Conservation (phyloP, 768 basidiomycete genomes). For the Xanthoconium purpureum region DNA sequence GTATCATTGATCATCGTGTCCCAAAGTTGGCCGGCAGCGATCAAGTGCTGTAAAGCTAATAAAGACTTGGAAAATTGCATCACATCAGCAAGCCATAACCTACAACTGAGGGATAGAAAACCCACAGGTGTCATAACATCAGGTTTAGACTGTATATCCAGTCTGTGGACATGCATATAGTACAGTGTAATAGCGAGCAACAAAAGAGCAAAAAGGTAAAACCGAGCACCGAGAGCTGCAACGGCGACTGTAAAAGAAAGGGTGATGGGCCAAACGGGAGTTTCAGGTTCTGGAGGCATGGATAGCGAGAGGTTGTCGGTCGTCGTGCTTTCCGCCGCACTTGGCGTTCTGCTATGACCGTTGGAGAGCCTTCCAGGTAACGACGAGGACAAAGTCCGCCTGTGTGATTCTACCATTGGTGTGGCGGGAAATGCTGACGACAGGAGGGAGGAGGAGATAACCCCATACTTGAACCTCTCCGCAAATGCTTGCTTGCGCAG, state of each 20-base stretch:
- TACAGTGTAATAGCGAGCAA: constrained; percentile 39
- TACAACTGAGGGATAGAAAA: constrained; percentile 7
- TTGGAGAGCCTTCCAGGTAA: constrained; percentile 46
- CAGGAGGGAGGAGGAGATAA: constrained; percentile 78
- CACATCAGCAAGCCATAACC: constrained; percentile 1
- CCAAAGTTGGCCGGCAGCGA: constrained; percentile 68
- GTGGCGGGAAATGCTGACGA: constrained; percentile 51
- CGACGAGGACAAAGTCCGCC: constrained; percentile 34
- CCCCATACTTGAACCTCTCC: constrained; percentile 81
- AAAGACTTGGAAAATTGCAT: constrained; percentile 48
- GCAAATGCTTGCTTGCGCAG: constrained; percentile 50
- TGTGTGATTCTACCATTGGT: constrained; percentile 26
- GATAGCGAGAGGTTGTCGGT: constrained; percentile 25
- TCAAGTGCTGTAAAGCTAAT: constrained; percentile 62
- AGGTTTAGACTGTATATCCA: constrained; percentile 33
- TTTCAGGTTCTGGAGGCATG: constrained; percentile 35
- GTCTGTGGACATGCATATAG: constrained; percentile 38
- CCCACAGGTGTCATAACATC: constrained; percentile 56
- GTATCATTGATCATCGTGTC: constrained; percentile 72
- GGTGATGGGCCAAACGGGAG: constrained; percentile 38
- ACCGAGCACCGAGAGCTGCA: constrained; percentile 42
- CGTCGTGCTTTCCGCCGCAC: constrained; percentile 30
- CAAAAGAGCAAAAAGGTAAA: constrained; percentile 40
- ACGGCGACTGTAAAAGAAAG: constrained; percentile 38
- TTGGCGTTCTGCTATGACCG: constrained; percentile 42